Base-by-base conservation (phyloP, 1,284 basidiomycete species). In the Sparassis latifolia region DNA sequence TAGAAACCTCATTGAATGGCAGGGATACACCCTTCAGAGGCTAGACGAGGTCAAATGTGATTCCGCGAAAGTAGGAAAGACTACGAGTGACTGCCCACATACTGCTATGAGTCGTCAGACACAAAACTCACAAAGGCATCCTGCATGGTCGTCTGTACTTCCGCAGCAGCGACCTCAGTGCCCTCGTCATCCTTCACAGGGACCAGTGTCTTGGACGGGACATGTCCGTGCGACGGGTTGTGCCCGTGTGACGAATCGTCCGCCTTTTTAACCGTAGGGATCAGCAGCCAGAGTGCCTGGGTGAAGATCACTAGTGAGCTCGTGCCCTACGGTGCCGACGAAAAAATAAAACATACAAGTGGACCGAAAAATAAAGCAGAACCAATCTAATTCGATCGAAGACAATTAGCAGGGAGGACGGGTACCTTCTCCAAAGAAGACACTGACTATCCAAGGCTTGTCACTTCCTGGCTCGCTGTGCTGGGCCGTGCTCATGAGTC, bases 91-190 rank as follows among this genome's bases (percentile, higher is more conserved):
- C 20, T 20, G 20, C 20, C 20, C 20, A 20, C 20, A 20, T 20
- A 20, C 20, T 20, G 20, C 20, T 37, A 37, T 37, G 35, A 12
- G 35, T 6, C 6, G 40, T 28, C 20, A 42, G 6, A 33, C 32
- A 10, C 12, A 6, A 43, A 32, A 61, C 70, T 56, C 44, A 71
- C 69, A 12, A 60, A 56, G 2, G 62, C 65, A 44, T 56, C 56
- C 53, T 63, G 58, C 45, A 62, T 52, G 29, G 71, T 69, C 38
- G 63, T 63, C 48, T 67, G 58, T 49, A 70, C 53, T 42, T 68
- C 70, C 45, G 69, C 61, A 33, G 54, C 57, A 41, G 70, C 60
- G 27, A 58, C 62, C 43, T 57, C 58, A 1, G 58, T 63, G 28
- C 63, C 65, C 48, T 71, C 69, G n/a, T 63, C 62, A 48, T 71